phyloP scores from a whole-genome alignment of 345 rosid genomes.

The Acer campestre region DNA sequence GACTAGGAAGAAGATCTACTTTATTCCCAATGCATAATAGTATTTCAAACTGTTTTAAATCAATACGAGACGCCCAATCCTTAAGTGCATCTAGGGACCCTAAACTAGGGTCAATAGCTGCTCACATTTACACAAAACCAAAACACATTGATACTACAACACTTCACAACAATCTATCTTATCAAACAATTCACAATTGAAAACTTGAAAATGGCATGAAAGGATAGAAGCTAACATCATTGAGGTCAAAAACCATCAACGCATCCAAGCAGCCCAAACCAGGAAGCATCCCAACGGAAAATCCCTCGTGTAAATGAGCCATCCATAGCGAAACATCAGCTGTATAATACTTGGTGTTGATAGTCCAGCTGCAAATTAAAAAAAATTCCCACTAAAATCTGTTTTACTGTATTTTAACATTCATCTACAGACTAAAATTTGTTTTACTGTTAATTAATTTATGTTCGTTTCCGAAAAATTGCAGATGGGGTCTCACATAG shows the following conservation, averaged over 20 bases:
- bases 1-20: conserved; percentile 71
- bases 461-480: background rate
- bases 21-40: conserved; percentile 85
- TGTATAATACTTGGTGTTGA: conserved; percentile 81
- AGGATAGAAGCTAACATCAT: conserved; percentile 46
- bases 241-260: conserved; percentile 82
- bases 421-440: no score
- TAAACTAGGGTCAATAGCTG: no score
- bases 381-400: background rate
- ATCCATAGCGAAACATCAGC: conserved; percentile 86
- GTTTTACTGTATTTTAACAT: no score
- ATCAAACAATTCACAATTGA: no score
- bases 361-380: conserved; percentile 64
- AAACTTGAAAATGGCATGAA: background rate
- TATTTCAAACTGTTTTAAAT: conserved; percentile 61
- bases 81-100: conserved; percentile 61
- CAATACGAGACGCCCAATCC: conserved; percentile 70
- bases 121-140: conserved; percentile 22
- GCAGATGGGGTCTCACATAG: conserved; percentile 59
- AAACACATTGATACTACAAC: background rate
- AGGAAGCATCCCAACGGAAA: conserved; percentile 46
- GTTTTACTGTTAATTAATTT: no score
- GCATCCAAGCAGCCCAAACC: conserved; percentile 40
- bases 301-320: conserved; percentile 59
- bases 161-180: background rate